Evolutionary conservation across 2,329 filamentous ascomycete species (phyloP).

Genomic region (Fusarium temperatum): DNA sequence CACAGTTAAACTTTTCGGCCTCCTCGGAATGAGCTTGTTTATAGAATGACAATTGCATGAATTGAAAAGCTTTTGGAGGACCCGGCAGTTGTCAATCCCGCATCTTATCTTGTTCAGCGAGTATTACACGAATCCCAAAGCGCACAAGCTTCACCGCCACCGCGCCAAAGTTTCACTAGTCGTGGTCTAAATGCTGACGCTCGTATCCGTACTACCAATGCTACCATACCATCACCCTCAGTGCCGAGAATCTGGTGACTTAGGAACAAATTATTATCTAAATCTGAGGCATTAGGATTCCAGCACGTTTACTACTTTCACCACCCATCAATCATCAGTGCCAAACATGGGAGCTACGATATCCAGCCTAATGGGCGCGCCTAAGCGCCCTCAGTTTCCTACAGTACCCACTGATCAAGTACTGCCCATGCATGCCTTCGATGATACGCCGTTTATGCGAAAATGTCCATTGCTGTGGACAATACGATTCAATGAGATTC

Average conservation of each 20-base stretch:
- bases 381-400: not conserved
- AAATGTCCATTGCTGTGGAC: slow-evolving; percentile 42
- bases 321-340: too few species aligned
- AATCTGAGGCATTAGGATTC: too few species aligned
- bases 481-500: slow-evolving; percentile 27
- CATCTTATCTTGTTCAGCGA: not conserved
- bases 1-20: not conserved
- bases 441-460: slow-evolving; percentile 40
- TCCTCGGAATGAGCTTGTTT: not conserved
- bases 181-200: not conserved
- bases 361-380: not conserved
- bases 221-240: too few species aligned
- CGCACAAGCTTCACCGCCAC: not conserved
- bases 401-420: slow-evolving; percentile 32
- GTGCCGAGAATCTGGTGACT: too few species aligned
- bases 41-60: not conserved
- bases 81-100: not conserved
- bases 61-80: not conserved
- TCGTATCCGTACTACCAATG: not conserved
- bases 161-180: not conserved
- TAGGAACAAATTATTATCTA: too few species aligned
- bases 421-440: slow-evolving; percentile 46
- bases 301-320: not conserved
- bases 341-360: not conserved
- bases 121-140: not conserved